Conservation (phyloP, 2,329 filamentous ascomycete species). For the Calonectria pseudoreteaudii region DNA sequence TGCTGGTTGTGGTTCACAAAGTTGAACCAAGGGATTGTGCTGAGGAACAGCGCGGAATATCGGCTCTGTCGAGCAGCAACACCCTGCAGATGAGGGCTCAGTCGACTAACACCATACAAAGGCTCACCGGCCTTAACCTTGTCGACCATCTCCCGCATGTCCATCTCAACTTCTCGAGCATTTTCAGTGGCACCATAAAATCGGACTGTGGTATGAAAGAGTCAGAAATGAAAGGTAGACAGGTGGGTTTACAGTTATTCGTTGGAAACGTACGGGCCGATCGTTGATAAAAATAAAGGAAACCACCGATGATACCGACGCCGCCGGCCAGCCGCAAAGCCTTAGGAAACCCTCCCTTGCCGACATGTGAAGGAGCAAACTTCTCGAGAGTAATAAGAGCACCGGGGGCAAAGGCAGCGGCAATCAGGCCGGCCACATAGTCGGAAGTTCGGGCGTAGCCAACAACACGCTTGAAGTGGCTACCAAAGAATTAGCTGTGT, state of each 20-base stretch:
- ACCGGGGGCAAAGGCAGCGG: conserved; percentile 78
- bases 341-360: conserved; percentile 83
- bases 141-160: conserved; percentile 98
- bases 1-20: conserved; percentile 97
- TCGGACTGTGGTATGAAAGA: conserved; percentile 70
- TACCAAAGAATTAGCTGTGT: conserved; percentile 55
- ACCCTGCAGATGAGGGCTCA: conserved; percentile 93
- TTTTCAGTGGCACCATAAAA: conserved; percentile 98
- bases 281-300: conserved; percentile 86
- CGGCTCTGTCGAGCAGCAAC: conserved; percentile 92
- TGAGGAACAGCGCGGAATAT: conserved; percentile 86
- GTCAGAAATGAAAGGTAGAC: background rate
- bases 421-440: conserved; percentile 77
- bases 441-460: conserved; percentile 88
- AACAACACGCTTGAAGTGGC: conserved; percentile 91
- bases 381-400: conserved; percentile 84
- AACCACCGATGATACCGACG: conserved; percentile 81
- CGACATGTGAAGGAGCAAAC: conserved; percentile 85
- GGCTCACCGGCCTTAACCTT: conserved; percentile 94
- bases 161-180: conserved; percentile 89
- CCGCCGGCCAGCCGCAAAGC: conserved; percentile 83
- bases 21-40: conserved; percentile 96
- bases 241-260: background rate
- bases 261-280: conserved; percentile 75
- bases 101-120: conserved; percentile 82